Percentiles rank a stretch among this genome's conserved stretches.
Evolutionary conservation across 106 monocot genomes (phyloP).

Genomic region (Acanthochlamys bracteata): DNA sequence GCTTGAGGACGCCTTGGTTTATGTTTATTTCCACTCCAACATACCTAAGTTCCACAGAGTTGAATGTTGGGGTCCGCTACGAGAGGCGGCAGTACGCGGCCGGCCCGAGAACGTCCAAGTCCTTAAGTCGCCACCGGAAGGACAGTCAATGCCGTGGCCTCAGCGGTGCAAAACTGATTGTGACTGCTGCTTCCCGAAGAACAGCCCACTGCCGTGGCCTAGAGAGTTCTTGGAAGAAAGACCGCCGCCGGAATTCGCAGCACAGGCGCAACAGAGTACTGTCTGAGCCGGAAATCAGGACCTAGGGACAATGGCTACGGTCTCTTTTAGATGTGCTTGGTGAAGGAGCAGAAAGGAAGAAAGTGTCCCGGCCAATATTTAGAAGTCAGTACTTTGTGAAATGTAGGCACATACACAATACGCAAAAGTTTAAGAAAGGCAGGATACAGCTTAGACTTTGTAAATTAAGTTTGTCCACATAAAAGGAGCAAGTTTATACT

Average conservation of each 20-base stretch:
- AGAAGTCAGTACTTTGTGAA: too few species aligned
- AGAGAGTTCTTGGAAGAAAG: slow-evolving; percentile 15
- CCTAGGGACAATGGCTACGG: background rate
- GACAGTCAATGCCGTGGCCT: slow-evolving; percentile 13
- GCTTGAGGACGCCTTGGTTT: slow-evolving; percentile 78
- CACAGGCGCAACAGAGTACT: slow-evolving; percentile 8
- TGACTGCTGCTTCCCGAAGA: slow-evolving; percentile 55
- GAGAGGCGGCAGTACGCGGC: slow-evolving; percentile 33
- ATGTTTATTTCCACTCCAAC: slow-evolving; percentile 94
- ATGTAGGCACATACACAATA: too few species aligned
- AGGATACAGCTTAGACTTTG: too few species aligned
- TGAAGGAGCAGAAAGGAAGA: too few species aligned
- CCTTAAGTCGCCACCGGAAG: background rate
- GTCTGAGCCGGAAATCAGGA: background rate
- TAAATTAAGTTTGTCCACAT: too few species aligned
- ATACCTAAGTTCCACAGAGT: slow-evolving; percentile 64
- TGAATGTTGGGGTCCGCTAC: slow-evolving; percentile 79
- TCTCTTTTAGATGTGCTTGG: background rate
- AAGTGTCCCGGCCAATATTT: too few species aligned
- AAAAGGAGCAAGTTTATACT: too few species aligned
- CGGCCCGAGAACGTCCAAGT: background rate
- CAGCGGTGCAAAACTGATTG: slow-evolving; percentile 33
- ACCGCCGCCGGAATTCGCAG: slow-evolving; percentile 2
- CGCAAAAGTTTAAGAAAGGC: too few species aligned
- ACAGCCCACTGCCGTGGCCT: slow-evolving; percentile 50